These are phyloP conservation scores for Lipomyces lipofer DNA, from an alignment of 805 yeast genomes.

Conservation along the genomic window DNA sequence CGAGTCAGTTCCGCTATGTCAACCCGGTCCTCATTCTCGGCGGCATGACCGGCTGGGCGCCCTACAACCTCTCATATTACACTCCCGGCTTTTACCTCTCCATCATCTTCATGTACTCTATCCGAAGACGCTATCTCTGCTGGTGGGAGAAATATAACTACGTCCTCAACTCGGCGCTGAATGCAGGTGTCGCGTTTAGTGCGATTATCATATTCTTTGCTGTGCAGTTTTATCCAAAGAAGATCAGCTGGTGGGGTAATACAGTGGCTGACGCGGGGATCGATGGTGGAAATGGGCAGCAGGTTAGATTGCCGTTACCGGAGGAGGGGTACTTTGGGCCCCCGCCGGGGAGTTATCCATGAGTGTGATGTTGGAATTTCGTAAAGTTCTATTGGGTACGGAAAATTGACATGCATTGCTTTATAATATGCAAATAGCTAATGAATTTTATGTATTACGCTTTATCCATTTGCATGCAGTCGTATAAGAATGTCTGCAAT, in stretches of 20 bases:
- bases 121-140: constrained; percentile 54
- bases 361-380: too few relatives aligned
- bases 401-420: too few relatives aligned
- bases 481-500: too few relatives aligned
- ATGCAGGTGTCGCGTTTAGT: constrained; percentile 65
- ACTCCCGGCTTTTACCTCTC: constrained; percentile 10
- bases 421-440: too few relatives aligned
- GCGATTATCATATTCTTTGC: constrained; percentile 57
- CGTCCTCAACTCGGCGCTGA: constrained; percentile 62
- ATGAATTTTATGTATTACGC: too few relatives aligned
- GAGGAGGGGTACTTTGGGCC: constrained; percentile 9
- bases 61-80: constrained; percentile 8
- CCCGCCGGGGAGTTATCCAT: constrained; percentile 5
- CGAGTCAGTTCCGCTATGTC: constrained; percentile 7
- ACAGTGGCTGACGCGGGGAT: constrained; percentile 25
- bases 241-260: constrained; percentile 66
- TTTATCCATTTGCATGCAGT: too few relatives aligned
- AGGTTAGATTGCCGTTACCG: constrained; percentile 5
- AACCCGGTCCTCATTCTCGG: constrained; percentile 30
- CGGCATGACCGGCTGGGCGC: constrained; percentile 22
- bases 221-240: constrained; percentile 46
- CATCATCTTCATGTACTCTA: constrained; percentile 54
- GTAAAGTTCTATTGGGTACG: too few relatives aligned
- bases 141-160: constrained; percentile 81
- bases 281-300: constrained; percentile 15